phyloP scores from a whole-genome alignment of 2,329 filamentous ascomycete genomes.

The Ilyonectria mors-panacis region DNA sequence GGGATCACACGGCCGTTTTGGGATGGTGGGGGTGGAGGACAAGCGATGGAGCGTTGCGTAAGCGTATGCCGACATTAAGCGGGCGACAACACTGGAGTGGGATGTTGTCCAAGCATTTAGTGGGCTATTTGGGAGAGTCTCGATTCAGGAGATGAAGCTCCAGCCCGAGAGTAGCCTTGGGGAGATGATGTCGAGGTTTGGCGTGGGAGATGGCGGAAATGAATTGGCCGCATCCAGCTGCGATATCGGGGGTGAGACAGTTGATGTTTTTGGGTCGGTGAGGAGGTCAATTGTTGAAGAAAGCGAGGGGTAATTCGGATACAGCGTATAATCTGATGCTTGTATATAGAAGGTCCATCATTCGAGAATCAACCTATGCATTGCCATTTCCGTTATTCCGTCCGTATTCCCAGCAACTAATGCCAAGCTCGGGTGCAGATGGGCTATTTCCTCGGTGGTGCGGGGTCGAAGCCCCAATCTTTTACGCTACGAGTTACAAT shows the following conservation, averaged over 20 bases:
- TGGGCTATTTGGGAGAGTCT: neutral
- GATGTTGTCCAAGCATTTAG: neutral
- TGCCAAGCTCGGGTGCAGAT: constrained; percentile 4
- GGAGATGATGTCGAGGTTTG: neutral
- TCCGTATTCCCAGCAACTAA: neutral
- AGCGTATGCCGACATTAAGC: constrained; percentile 29
- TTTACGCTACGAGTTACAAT: neutral
- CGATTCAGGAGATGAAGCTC: no score
- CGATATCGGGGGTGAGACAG: neutral
- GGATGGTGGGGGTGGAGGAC: neutral
- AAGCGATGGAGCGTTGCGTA: neutral
- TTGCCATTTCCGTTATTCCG: neutral
- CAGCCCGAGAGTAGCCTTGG: no score
- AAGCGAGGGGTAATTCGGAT: no score
- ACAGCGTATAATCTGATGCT: neutral
- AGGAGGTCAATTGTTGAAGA: no score
- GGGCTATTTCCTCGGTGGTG: neutral
- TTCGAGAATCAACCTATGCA: neutral
- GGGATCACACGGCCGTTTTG: neutral
- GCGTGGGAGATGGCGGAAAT: neutral
- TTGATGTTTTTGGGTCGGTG: no score
- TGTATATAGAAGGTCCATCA: neutral
- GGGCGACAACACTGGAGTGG: neutral
- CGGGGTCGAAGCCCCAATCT: neutral
- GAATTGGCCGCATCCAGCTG: no score